Conservation (phyloP, 805 yeast species). For the Sugiyamaella qingdaonensis region DNA sequence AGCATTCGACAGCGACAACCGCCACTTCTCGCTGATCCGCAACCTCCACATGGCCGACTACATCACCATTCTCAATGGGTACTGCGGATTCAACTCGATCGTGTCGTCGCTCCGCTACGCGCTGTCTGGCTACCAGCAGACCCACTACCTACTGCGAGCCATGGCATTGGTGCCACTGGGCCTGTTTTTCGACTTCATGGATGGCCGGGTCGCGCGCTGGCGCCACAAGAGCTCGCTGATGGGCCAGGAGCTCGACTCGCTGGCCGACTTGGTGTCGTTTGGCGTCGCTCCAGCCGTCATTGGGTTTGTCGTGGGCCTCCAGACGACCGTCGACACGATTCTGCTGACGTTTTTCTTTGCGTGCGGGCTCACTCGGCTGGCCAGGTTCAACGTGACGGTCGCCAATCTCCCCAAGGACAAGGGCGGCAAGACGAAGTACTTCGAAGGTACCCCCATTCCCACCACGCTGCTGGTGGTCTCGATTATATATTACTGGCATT, state of each 20-base stretch:
- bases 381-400: conserved; percentile 92
- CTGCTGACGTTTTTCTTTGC: conserved; percentile 78
- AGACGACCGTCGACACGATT: conserved; percentile 74
- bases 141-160: conserved; percentile 63
- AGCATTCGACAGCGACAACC: conserved; percentile 73
- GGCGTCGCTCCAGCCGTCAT: conserved; percentile 94
- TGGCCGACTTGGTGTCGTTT: conserved; percentile 91
- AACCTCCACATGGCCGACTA: conserved; percentile 89
- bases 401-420: conserved; percentile 87
- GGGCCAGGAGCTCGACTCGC: conserved; percentile 96
- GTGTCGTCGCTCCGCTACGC: conserved; percentile 81
- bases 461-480: conserved; percentile 72
- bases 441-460: conserved; percentile 97
- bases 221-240: conserved; percentile 86
- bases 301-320: conserved; percentile 88
- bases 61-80: conserved; percentile 91
- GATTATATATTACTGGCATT: conserved; percentile 65
- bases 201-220: conserved; percentile 94
- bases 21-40: conserved; percentile 78
- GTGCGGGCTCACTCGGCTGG: conserved; percentile 90
- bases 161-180: conserved; percentile 88
- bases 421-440: conserved; percentile 81
- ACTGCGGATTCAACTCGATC: conserved; percentile 87
- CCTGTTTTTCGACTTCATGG: conserved; percentile 91
- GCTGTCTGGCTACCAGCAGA: conserved; percentile 59